These are phyloP conservation scores for Excoecaria agallocha DNA, from an alignment of 345 rosid genomes.

Conservation along the genomic window DNA sequence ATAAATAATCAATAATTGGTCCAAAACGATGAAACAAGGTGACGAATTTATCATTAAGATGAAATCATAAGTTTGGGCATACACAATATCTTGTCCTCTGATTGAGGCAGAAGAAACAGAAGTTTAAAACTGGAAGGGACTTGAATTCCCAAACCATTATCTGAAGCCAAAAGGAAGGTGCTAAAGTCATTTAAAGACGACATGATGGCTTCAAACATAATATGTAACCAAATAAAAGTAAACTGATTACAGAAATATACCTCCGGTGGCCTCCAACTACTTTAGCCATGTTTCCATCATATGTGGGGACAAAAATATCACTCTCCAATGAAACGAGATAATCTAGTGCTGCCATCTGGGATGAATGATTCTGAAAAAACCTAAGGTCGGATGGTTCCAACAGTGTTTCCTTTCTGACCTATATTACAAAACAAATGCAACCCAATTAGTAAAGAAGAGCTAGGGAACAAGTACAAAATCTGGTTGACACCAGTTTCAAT, in stretches of 20 bases:
- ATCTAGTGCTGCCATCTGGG: slow-evolving; percentile 94
- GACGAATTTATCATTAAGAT: neutral
- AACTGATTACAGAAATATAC: slow-evolving; percentile 30
- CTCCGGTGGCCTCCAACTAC: slow-evolving; percentile 99
- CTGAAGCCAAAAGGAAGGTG: slow-evolving; percentile 16
- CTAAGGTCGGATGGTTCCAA: slow-evolving; percentile 67
- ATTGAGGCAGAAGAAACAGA: neutral
- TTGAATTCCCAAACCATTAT: slow-evolving; percentile 21
- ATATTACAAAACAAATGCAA: slow-evolving; percentile 28
- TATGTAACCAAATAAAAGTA: neutral
- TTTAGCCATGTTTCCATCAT: slow-evolving; percentile 99
- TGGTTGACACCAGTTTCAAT: slow-evolving; percentile 15
- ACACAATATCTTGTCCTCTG: slow-evolving; percentile 13
- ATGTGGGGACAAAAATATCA: slow-evolving; percentile 92
- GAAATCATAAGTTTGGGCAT: neutral
- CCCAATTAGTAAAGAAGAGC: neutral
- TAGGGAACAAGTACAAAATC: slow-evolving; percentile 9
- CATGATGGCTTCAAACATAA: neutral
- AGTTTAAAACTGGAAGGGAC: slow-evolving; percentile 6
- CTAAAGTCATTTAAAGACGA: neutral
- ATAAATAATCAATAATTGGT: neutral
- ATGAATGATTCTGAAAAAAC: slow-evolving; percentile 75
- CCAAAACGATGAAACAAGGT: neutral
- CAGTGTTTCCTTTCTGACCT: slow-evolving; percentile 81
- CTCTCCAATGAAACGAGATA: slow-evolving; percentile 92